These are phyloP conservation scores for Polytolypa hystricis DNA, from an alignment of 2,329 filamentous ascomycete species.

Conservation along the genomic window DNA sequence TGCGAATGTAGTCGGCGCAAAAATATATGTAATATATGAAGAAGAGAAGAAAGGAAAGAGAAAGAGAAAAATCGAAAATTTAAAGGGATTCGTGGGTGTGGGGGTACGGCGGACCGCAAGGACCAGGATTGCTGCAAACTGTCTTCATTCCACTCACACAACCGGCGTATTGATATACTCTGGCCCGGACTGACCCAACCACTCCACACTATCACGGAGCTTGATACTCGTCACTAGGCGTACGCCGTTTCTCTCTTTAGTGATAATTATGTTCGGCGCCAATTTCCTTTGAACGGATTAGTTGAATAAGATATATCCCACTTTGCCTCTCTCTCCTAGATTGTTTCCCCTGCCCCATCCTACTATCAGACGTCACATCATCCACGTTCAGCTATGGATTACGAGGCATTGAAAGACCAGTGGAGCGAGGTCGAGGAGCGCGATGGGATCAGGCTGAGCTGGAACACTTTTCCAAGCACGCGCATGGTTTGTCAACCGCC, in stretches of 20 bases:
- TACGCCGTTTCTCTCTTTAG: constrained; percentile 20
- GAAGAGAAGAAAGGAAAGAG: constrained; percentile 27
- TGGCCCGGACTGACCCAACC: constrained; percentile 19
- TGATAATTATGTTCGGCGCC: constrained; percentile 23
- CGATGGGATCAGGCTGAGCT: constrained; percentile 90
- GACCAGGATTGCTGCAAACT: constrained; percentile 34
- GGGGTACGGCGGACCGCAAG: constrained; percentile 22
- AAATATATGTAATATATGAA: constrained; percentile 29
- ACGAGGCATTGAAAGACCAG: constrained; percentile 85
- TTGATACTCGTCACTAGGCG: constrained; percentile 21
- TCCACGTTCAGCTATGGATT: constrained; percentile 58
- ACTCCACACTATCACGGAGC: constrained; percentile 7
- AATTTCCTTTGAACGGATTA: constrained; percentile 13
- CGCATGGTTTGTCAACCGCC: constrained; percentile 67
- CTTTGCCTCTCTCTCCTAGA: too few relatives aligned
- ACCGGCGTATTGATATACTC: too few relatives aligned
- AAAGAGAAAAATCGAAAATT: constrained; percentile 17
- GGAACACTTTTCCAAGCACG: constrained; percentile 97
- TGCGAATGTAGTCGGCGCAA: constrained; percentile 46
- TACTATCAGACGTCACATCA: too few relatives aligned
- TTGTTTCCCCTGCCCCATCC: too few relatives aligned
- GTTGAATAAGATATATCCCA: not conserved
- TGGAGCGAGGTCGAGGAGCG: constrained; percentile 95
- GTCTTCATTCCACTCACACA: constrained; percentile 31
- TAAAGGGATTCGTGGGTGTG: too few relatives aligned